Conservation (phyloP, 176 grass and related monocot species). For the Eleusine indica region DNA sequence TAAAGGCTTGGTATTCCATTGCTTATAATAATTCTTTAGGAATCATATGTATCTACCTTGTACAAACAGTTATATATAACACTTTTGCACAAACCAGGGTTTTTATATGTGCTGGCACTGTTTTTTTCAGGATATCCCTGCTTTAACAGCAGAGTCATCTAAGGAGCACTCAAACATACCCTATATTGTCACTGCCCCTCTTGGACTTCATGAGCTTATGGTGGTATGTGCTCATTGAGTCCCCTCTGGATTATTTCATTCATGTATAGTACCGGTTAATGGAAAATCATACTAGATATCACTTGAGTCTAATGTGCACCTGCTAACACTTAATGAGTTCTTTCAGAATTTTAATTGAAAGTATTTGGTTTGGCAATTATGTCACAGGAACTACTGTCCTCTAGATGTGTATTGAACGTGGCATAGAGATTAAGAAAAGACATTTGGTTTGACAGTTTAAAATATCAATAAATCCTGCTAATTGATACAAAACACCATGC, state of each 20-base stretch:
- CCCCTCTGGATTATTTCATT: neutral
- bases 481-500: neutral
- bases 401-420: neutral
- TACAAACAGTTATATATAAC: constrained; percentile 13
- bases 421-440: neutral
- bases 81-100: neutral
- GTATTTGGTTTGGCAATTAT: neutral
- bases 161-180: constrained; percentile 72
- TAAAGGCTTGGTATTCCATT: constrained; percentile 15
- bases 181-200: constrained; percentile 78
- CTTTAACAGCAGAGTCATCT: constrained; percentile 72
- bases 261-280: neutral
- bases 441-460: neutral
- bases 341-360: constrained; percentile 10
- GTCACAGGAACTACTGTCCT: neutral
- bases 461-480: neutral
- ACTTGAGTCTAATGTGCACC: neutral
- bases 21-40: neutral
- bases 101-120: neutral
- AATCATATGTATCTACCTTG: neutral
- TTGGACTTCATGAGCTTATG: constrained; percentile 94
- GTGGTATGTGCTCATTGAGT: constrained; percentile 60
- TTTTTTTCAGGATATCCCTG: constrained; percentile 78
- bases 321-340: neutral
- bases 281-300: constrained; percentile 13